Base-by-base conservation (phyloP, 2,329 filamentous ascomycete species). In the Monilinia vaccinii-corymbosi region DNA sequence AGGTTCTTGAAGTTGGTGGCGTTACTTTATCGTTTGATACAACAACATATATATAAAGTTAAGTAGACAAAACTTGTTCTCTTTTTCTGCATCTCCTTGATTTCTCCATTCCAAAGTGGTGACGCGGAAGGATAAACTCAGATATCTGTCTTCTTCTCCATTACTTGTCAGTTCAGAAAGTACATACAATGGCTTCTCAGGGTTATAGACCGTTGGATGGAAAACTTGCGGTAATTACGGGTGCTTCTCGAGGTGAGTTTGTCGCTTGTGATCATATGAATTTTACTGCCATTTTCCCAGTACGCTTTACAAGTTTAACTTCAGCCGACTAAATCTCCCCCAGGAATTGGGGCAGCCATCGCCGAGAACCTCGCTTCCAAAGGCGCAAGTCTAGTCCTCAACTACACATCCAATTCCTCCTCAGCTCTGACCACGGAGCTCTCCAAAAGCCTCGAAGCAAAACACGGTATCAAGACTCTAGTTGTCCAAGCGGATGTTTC, bases 191-290 rank as follows among this genome's bases (percentile, higher is more conserved):
- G 60, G 66, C 62, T 47, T 58, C 59, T 55, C 55, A 28, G 46
- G 62, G 61, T 16, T 67, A 66, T 49, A 58, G 69, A 45, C 63
- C 69, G 34, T 76, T 87, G n/a, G 84, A 89, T 70, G 88, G 88
- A 66, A 91, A 91, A 73, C 78, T 92, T 56, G 89, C 83, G 57
- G 85, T 95, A 65, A 79, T 94, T 50, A 94, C 90, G 1, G 90
- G 90, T 60, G 87, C 85, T 62, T 91, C 89, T 61, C 78, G 90
- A 78, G 88, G 89, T 89, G 78, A 63, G 68, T 61, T 46, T 32
- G 14, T 23, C 7, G 14, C 13, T 53, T 23, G 7, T 18, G 16
- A 0, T 44, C 13, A 23, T 44, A 18, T 16, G 9, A 45, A 52
- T 58, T 8, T 44, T 45, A 14, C 21, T 16, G 9, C 13, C 25